phyloP scores from a whole-genome alignment of 2,329 filamentous ascomycete genomes.

The Talaromyces rugulosus region DNA sequence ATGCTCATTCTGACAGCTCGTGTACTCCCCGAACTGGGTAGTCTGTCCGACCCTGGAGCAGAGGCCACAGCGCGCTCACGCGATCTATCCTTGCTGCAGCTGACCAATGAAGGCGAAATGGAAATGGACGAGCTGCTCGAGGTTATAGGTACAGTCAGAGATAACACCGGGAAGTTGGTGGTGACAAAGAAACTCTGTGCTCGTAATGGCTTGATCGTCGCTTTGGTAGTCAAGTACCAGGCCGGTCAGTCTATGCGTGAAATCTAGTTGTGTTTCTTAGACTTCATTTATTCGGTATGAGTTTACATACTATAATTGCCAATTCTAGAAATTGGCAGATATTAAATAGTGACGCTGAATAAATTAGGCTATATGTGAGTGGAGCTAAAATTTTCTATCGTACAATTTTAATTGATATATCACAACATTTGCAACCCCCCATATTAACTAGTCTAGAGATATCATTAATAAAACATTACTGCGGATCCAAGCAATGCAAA shows the following conservation, averaged over 20 bases:
- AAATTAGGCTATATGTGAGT: neutral
- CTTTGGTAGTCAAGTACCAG: neutral
- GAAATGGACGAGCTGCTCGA: neutral
- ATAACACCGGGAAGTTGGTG: neutral
- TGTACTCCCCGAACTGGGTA: neutral
- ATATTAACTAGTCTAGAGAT: neutral
- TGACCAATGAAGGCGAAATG: constrained; percentile 4
- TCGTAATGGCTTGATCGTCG: neutral
- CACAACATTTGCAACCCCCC: neutral
- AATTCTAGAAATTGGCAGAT: neutral
- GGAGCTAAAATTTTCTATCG: neutral
- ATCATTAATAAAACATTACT: neutral
- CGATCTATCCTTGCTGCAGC: neutral
- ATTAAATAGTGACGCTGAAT: too few relatives aligned
- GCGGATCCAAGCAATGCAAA: neutral
- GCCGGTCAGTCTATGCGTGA: neutral
- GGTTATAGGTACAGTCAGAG: neutral
- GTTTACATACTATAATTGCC: neutral
- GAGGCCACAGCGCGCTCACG: constrained; percentile 2
- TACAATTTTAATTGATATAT: neutral
- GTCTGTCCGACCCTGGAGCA: neutral
- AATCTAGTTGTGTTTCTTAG: neutral
- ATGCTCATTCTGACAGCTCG: neutral
- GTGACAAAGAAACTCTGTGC: neutral
- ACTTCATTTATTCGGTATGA: neutral